Evolutionary conservation across 179 eudicot species (phyloP).

Genomic region (Amaranthus tricolor): DNA sequence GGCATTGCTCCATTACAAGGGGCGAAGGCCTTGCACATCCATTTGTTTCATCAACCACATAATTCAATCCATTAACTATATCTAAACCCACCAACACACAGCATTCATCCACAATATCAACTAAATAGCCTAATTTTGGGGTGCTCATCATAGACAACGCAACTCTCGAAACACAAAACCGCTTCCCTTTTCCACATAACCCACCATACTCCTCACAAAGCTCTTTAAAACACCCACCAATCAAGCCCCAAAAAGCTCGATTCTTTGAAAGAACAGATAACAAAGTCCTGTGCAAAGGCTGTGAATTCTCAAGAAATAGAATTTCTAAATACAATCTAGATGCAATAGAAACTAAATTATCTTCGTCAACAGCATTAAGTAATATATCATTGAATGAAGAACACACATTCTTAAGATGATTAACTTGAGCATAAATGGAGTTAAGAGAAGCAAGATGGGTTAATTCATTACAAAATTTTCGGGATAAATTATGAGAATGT

Average conservation of each 20-base stretch:
- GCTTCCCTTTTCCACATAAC: conserved; percentile 45
- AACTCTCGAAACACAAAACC: conserved; percentile 78
- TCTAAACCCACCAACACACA: conserved; percentile 69
- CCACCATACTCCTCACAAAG: conserved; percentile 74
- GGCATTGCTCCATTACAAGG: conserved; percentile 91
- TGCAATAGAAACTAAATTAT: conserved; percentile 31
- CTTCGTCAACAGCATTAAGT: conserved; percentile 26
- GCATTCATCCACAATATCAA: conserved; percentile 69
- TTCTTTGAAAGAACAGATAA: conserved; percentile 59
- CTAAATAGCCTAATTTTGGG: conserved; percentile 78
- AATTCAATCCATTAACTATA: conserved; percentile 54
- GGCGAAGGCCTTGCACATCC: conserved; percentile 76
- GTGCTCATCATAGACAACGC: conserved; percentile 88
- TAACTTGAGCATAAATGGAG: conserved; percentile 76
- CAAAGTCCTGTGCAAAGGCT: conserved; percentile 64
- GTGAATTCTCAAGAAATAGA: conserved; percentile 75
- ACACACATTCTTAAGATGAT: conserved; percentile 57
- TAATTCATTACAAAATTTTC: conserved; percentile 35
- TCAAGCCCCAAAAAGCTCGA: conserved; percentile 36
- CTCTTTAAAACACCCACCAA: conserved; percentile 49
- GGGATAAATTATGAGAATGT: conserved; percentile 20
- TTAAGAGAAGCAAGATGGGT: conserved; percentile 51
- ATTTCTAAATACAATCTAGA: conserved; percentile 65
- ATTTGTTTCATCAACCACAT: conserved; percentile 51
- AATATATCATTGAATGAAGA: conserved; percentile 50